Conservation (phyloP, 2,329 filamentous ascomycete species). For the Sarocladium oryzae region DNA sequence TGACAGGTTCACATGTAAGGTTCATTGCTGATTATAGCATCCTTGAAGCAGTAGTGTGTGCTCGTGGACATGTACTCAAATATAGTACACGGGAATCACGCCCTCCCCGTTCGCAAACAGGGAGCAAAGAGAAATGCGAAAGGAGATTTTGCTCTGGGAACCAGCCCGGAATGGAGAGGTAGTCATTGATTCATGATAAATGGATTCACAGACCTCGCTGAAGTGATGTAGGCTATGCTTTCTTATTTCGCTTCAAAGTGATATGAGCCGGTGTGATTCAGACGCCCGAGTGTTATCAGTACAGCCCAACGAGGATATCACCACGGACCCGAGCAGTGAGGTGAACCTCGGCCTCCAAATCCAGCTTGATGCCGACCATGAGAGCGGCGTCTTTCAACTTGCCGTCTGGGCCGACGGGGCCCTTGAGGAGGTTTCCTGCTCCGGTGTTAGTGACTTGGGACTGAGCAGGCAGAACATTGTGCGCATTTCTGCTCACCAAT, state of each 20-base stretch:
- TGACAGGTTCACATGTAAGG: no score
- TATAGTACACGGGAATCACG: no score
- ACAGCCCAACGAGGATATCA: constrained; percentile 54
- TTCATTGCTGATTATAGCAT: no score
- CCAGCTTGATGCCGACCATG: constrained; percentile 56
- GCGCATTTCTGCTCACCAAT: not conserved
- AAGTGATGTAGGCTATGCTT: not conserved
- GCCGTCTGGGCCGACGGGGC: constrained; percentile 49
- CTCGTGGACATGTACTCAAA: no score
- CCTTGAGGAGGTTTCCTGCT: constrained; percentile 48
- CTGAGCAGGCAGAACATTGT: not conserved
- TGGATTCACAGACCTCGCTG: not conserved
- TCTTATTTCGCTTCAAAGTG: not conserved
- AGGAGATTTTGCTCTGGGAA: no score
- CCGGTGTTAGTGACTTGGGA: not conserved
- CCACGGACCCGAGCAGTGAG: constrained; percentile 53
- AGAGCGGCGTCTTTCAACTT: constrained; percentile 51
- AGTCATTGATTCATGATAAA: not conserved
- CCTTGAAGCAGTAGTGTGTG: no score
- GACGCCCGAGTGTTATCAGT: constrained; percentile 28
- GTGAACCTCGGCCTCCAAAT: constrained; percentile 57
- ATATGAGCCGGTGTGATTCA: not conserved
- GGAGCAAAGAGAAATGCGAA: no score
- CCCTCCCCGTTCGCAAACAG: no score
- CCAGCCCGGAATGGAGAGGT: not conserved